Evolutionary conservation across 305 asterid genomes (phyloP), one percentile per base, ranked within the genome.

Genomic region (Fraxinus paxiana): DNA sequence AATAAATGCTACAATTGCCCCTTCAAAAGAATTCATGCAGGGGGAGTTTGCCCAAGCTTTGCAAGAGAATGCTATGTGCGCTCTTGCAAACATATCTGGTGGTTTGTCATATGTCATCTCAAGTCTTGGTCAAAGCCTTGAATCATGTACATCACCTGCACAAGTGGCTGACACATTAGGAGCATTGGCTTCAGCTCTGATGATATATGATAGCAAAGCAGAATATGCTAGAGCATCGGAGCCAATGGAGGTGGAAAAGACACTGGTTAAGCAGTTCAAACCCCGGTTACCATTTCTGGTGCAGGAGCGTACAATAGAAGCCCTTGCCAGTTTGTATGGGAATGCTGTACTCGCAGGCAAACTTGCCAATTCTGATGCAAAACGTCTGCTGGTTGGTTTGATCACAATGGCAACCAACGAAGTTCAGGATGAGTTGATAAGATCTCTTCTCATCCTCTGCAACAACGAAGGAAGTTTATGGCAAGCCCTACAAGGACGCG

Each of bases 1-100:
- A 76, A 96, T 96, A 81, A 96, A 96, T 88, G 99, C 98, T 73
- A 96, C 99, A 71, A 96, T 96, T 84, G 99, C 99, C 76, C 99
- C 99, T 87, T 96, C 99, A 61, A 96, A 96, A 84, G 99, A 96
- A 85, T 96, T 93, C 88, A 96, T 96, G 99, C 98, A 96, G 88
- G 98, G 99, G 26, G 99, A 96, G 87, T 90, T 90, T 76, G 99
- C 99, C 79, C 99, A 96, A 89, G 98, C 98, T 80, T 90, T 96
- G 93, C 99, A 96, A 88, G 99, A 94, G 95, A 92, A 94, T 78
- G 98, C 99, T 5, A 96, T 96, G 98, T 96, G 97, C 54, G 97
- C 98, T 74, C 98, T 96, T 80, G 97, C 98, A 15, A 96, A 96
- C 87, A 96, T 96, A 86, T 96, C 99, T 43, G 99, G 99, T 48